Evolutionary conservation across 129 eudicot genomes (phyloP), one percentile per base, ranked within the genome.

Genomic region (Escallonia rubra): DNA sequence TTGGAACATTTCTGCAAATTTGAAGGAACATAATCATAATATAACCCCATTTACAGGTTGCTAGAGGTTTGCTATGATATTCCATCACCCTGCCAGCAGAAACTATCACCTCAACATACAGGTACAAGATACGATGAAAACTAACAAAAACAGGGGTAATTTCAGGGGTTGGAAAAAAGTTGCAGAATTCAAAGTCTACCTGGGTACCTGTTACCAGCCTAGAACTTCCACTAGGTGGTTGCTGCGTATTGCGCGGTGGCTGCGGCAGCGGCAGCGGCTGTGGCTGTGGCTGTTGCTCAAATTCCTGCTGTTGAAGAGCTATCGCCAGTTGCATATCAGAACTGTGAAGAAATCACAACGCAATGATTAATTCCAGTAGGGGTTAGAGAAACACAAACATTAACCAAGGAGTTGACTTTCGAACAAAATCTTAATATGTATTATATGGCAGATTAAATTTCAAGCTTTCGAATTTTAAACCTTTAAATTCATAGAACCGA

Each of bases 231-330:
- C 46, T 46, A 10, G 83, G 73, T 69, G 76, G 91, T 71, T 76
- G 89, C 66, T 81, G 76, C 44, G 60, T 5, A 72, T 65, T 77
- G 59, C 59, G 86, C 64, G 69, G 85, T 43, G 71, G 64, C 58
- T 84, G 87, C 49, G 85, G 84, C 64, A n/a, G n/a, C n/a, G n/a
- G n/a, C n/a, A n/a, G n/a, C n/a, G 71, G 64, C 58, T 84, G 87
- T 49, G 85, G 87, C 64, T 72, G 85, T 43, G 71, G 64, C 58
- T 84, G 87, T 54, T 87, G 84, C 65, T 89, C 96, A 84, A 81
- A 89, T 78, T 93, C 96, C 77, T 89, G 96, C 53, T 89, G 95
- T 71, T 93, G 93, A 65, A 93, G 91, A 72, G 92, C 92, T 55
- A 86, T 79, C 16, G 96, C 96, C 81, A 93, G 68, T 68, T 86